Evolutionary conservation across 805 yeast genomes (phyloP), one percentile per base, ranked within the genome.

Genomic region (Saturnispora serradocipensis): DNA sequence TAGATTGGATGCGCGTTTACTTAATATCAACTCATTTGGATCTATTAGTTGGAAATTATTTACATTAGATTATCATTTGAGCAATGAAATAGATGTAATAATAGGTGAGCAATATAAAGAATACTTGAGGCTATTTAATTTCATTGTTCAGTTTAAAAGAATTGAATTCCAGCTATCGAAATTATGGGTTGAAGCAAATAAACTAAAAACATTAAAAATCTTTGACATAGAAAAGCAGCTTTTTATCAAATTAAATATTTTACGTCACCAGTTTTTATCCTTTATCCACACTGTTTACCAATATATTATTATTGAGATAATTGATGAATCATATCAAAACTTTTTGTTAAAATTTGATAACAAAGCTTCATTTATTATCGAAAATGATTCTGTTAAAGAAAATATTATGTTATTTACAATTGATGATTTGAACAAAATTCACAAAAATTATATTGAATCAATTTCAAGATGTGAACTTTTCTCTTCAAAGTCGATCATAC

Each of bases 11-110:
- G 96, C 97, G 0, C 72, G 97, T 44, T 73, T 90, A 22, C 71
- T 90, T 46, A 88, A 85, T 53, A 68, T 84, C 46, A 82, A 82
- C 3, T 87, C 49, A 16, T 42, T 83, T 58, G 84, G 88, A 0
- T 81, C 54, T 28, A 67, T 80, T 48, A 97, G 96, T 0, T 90
- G 97, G 97, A 95, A 90, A 62, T 88, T 86, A 2, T 90, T 91
- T 64, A 88, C 97, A 0, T 69, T 90, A 36, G 97, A 89, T 61
- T 93, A 86, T 64, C 71, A 76, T 50, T 63, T 77, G 4, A 66
- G 62, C 18, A 58, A 71, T 13, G 86, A 86, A 0, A 63, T 85
- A 43, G 72, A 79, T 8, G 70, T 76, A 27, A 73, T 86, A 3
- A 70, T 91, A 16, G 69, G 82, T 38, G 68, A 72, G 25, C 68